These are phyloP conservation scores for Fusarium guadeloupense DNA, from an alignment of 2,329 filamentous ascomycete genomes.

Conservation along the genomic window DNA sequence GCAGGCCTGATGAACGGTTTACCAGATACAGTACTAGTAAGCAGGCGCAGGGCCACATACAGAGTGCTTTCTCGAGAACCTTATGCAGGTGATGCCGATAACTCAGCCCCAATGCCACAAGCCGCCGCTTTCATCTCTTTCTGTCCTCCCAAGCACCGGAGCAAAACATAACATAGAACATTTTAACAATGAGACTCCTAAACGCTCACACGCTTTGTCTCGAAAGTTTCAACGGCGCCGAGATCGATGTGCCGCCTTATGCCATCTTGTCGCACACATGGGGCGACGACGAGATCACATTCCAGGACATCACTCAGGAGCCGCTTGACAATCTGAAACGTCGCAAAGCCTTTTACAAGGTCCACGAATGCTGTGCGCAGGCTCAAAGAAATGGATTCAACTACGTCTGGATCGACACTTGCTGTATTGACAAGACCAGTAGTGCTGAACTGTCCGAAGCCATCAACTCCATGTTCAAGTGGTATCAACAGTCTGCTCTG, in stretches of 20 bases:
- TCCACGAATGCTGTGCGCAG: slow-evolving; percentile 25
- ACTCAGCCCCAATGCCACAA: slow-evolving; percentile 15
- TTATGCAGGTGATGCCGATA: not conserved
- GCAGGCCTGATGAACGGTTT: too few species aligned
- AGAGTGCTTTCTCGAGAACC: slow-evolving; percentile 8
- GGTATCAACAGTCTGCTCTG: slow-evolving; percentile 37
- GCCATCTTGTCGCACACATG: slow-evolving; percentile 52
- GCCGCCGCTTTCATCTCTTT: too few species aligned
- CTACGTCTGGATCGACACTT: slow-evolving; percentile 44
- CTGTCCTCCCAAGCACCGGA: too few species aligned
- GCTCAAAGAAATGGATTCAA: slow-evolving; percentile 16
- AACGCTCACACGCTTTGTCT: slow-evolving; percentile 36
- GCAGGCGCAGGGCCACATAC: not conserved
- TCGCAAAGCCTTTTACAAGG: slow-evolving; percentile 30
- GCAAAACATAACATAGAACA: too few species aligned
- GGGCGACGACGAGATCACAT: slow-evolving; percentile 44
- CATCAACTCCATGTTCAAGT: too few species aligned
- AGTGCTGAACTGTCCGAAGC: slow-evolving; percentile 43
- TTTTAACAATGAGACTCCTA: slow-evolving; percentile 45
- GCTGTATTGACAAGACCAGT: slow-evolving; percentile 43
- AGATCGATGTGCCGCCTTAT: slow-evolving; percentile 38
- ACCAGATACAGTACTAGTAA: too few species aligned
- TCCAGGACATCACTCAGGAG: slow-evolving; percentile 38
- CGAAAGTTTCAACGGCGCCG: slow-evolving; percentile 34
- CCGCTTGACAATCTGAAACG: not conserved